Evolutionary conservation across 2,329 filamentous ascomycete species (phyloP), one percentile per base, ranked within the genome.

Genomic region (Microsporum ferrugineum): DNA sequence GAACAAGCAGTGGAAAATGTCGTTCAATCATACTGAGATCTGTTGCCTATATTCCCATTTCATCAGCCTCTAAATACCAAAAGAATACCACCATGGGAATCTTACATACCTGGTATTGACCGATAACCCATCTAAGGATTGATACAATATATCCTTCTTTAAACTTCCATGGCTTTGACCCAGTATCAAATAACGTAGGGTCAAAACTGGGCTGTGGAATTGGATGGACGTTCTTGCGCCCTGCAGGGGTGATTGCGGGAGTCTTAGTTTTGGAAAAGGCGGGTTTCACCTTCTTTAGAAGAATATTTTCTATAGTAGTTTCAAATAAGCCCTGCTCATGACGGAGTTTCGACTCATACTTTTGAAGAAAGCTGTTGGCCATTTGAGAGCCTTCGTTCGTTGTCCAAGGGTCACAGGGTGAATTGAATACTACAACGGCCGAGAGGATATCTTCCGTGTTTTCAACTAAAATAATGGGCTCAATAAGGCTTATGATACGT

Each of bases 1-100:
- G 76, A 1, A 78, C 69, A 14, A 78, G 70, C n/a, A 78, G 70
- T 2, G 74, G 72, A 62, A 78, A 76, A 27, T 78, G 75, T 14
- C 66, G 63, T 66, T 78, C 76, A n/a, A 78, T 67, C 43, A 67
- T 62, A 12, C 57, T 45, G 36, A 66, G 63, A 45, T 72, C 51
- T 36, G 33, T 55, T 33, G 31, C 33, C 51, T 55, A 36, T 55
- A 53, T 2, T 63, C 64, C 2, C 69, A 31, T 72, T 73, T 51
- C n/a, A 34, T 12, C 45, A 4, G 8, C 53, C 39, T 2, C 58
- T 59, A 59, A 49, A 31, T 31, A 27, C 45, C n/a, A n/a, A 17
- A 29, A 14, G 6, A n/a, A 27, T 8, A 29, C 14, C 23, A 41
- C 34, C 12, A 64, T 38, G 2, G 59, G 39, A 2, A 56, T 29